Conservation (phyloP, 345 rosid species). For the Iberis pinnata region DNA sequence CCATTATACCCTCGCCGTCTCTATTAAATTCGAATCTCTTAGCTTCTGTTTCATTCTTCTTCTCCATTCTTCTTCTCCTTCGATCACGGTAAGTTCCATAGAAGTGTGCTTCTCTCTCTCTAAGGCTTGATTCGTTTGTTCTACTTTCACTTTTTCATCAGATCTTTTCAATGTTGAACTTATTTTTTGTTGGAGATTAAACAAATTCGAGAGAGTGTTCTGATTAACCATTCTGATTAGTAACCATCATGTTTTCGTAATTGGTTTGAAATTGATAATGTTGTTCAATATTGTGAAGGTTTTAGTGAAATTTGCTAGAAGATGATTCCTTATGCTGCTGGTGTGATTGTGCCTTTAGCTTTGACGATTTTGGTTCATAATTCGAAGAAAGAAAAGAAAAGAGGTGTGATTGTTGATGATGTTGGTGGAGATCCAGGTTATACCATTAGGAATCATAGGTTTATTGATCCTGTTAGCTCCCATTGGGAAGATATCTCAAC, state of each 20-base stretch:
- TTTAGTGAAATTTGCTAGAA: conserved; percentile 16
- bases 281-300: background rate
- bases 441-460: conserved; percentile 54
- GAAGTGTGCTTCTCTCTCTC: background rate
- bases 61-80: background rate
- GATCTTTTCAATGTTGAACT: conserved; percentile 5
- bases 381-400: conserved; percentile 48
- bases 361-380: conserved; percentile 54
- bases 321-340: conserved; percentile 76
- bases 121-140: conserved; percentile 1
- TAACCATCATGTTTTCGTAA: background rate
- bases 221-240: conserved; percentile 1
- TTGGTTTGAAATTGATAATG: background rate
- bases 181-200: conserved; percentile 2
- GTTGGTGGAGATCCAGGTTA: conserved; percentile 82
- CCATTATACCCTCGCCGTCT: conserved; percentile 16
- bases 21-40: background rate
- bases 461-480: conserved; percentile 45
- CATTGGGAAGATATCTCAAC: conserved; percentile 75
- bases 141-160: conserved; percentile 1
- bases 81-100: conserved; percentile 24
- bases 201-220: background rate
- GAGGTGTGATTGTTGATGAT: conserved; percentile 75
- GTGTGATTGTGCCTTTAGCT: conserved; percentile 65
- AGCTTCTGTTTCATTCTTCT: no score